Evolutionary conservation across 2,329 filamentous ascomycete species (phyloP), one percentile per base, ranked within the genome.

Genomic region (Zalaria obscura): DNA sequence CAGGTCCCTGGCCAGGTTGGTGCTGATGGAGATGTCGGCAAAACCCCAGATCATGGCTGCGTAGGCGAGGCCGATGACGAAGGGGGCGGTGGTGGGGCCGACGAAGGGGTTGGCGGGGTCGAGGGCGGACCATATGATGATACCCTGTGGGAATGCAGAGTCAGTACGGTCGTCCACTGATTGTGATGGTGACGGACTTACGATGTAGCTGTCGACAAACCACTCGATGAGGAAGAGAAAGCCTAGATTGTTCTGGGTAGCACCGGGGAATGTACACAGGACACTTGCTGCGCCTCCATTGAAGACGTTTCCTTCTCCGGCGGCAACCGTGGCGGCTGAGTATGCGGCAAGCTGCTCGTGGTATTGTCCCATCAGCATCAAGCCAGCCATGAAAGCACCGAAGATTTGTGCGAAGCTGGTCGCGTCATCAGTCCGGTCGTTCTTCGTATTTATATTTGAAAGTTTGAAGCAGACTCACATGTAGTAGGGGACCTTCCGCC

Each of bases 71-170:
- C 74, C 73, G 48, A 77, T 76, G 31, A 68, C 62, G 47, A 73
- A 73, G 3, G 72, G 70, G 1, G 66, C 67, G 25, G 57, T 56
- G 6, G 57, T 42, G 4, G 71, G 63, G 5, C 63, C 55, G 26
- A 76, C 60, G 52, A 76, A 76, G 1, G 72, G 72, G 53, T 77
- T 77, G 7, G 72, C 69, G 0, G 70, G 70, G 53, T 78, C 74
- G 28, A 76, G 61, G 36, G 61, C 62, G 5, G 72, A 65, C 72
- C 73, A 77, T 52, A 77, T 75, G 9, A 75, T 57, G 43, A 76
- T 61, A 27, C 66, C 68, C 59, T 63, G 44, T 7, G 18, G 38
- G 27, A 25, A 25, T 11, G 38, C 11, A 32, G 7, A 7, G 29
- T 32, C n/a, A 32, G n/a, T 7, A 32, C 7, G 29, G 29, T 32